Evolutionary conservation across 225 moss, liverwort and hornwort genomes (phyloP), one percentile per base, ranked within the genome.

Genomic region (Lunularia cruciata): DNA sequence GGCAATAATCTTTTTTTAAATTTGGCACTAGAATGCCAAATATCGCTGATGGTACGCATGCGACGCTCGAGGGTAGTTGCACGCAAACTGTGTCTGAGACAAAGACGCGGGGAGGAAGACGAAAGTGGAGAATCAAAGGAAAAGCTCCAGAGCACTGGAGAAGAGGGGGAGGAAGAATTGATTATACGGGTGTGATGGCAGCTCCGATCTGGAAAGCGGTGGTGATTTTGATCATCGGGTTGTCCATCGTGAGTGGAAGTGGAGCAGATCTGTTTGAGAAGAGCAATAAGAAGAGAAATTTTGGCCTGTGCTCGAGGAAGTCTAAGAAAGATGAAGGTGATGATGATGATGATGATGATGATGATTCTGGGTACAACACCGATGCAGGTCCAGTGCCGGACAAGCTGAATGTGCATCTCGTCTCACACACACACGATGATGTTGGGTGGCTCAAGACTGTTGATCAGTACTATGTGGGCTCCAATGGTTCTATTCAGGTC

Each of bases 361-460:
- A 39, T 8, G 67, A 53, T 9, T 67, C 62, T 42, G 51, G 68
- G 2, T 87, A 85, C 76, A 78, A 91, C 40, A 98, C 86, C 27
- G 77, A 70, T 8, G 84, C 82, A 2, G 73, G 83, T 18, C 73
- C 75, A 38, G 88, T 85, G 27, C 58, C 75, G 40, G 87, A 81
- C 67, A 93, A 88, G 86, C 63, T 98, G 57, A 98, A 93, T 53
- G 98, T 93, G 77, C 98, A 98, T 76, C 76, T 93, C 49, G 93
- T 98, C 33, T 64, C 93, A 31, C 98, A 98, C 75, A 85, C 98
- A 6, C 98, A 98, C 36, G 98, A 98, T 58, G 98, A 98, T 68
- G 98, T 98, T 20, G 98, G 98, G 37, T 98, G 98, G 98, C 88
- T 93, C 48, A 98, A 98, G 84, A 98, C 93, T 36, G 98, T 98